A percentile compares a stretch with the other conserved stretches of the same genome.
Conservation (phyloP, 345 rosid species). For the Viola odorata region DNA sequence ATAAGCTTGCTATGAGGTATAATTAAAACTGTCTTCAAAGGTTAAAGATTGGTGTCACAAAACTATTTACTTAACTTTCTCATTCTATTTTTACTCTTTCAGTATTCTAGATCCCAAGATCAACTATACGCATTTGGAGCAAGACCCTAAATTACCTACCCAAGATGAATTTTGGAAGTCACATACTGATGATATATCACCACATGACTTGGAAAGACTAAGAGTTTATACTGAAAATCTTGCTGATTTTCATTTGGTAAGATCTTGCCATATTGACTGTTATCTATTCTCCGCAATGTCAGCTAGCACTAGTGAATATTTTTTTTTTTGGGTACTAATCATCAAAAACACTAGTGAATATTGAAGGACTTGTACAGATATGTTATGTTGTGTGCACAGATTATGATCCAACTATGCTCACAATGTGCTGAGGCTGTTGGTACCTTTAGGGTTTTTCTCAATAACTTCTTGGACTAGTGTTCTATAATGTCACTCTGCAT, state of each 20-base stretch:
- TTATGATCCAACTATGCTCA: too few species aligned
- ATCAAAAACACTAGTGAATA: too few species aligned
- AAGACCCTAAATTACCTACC: constrained; percentile 25
- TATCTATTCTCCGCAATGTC: not conserved
- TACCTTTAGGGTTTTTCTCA: too few species aligned
- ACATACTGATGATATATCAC: constrained; percentile 43
- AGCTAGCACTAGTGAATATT: not conserved
- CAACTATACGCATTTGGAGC: constrained; percentile 37
- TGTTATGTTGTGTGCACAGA: too few species aligned
- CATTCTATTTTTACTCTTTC: constrained; percentile 24
- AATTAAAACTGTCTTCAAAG: constrained; percentile 13
- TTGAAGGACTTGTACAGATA: too few species aligned
- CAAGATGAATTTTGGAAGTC: constrained; percentile 52
- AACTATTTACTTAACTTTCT: constrained; percentile 15
- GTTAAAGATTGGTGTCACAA: not conserved
- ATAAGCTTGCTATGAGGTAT: constrained; percentile 93
- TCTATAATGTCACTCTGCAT: too few species aligned
- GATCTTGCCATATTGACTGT: constrained; percentile 11
- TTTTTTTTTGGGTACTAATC: not conserved
- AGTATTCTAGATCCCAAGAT: constrained; percentile 88
- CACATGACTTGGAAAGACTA: constrained; percentile 61
- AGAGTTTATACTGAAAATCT: constrained; percentile 63
- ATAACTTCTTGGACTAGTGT: too few species aligned
- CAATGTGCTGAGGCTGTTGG: too few species aligned
- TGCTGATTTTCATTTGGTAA: constrained; percentile 63